These are phyloP conservation scores for Dictyophora rubrovolvata DNA, from an alignment of 768 basidiomycete genomes.

Conservation along the genomic window DNA sequence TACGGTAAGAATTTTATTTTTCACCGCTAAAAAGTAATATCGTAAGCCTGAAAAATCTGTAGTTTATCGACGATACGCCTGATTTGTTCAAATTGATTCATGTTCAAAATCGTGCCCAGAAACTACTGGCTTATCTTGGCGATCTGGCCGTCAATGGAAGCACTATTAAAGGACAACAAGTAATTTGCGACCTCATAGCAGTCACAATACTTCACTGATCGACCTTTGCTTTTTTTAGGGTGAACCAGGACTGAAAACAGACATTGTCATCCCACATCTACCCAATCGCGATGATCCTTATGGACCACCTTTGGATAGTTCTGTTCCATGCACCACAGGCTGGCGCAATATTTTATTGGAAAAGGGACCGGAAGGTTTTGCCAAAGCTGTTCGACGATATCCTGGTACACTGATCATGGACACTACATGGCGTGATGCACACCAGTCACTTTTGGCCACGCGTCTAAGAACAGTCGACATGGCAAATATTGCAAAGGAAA, in stretches of 20 bases:
- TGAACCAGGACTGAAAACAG: constrained; percentile 88
- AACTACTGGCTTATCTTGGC: constrained; percentile 91
- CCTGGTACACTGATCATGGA: constrained; percentile 95
- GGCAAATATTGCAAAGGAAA: constrained; percentile 97
- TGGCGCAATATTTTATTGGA: constrained; percentile 99
- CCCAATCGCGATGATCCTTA: constrained; percentile 65
- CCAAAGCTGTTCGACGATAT: constrained; percentile 94
- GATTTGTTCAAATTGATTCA: constrained; percentile 98
- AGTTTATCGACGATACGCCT: constrained; percentile 99
- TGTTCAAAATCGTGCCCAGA: constrained; percentile 97
- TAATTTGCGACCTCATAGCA: constrained; percentile 18
- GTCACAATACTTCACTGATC: background rate
- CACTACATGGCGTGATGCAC: constrained; percentile 99
- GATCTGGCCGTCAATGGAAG: constrained; percentile 98
- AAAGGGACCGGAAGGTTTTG: constrained; percentile 95
- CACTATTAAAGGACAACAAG: constrained; percentile 89
- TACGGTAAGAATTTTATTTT: constrained; percentile 44
- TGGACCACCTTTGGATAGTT: constrained; percentile 65
- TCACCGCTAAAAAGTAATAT: background rate
- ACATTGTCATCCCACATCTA: constrained; percentile 75
- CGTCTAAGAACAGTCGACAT: constrained; percentile 94
- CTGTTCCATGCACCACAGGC: constrained; percentile 73
- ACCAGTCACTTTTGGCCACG: constrained; percentile 95
- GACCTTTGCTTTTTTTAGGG: constrained; percentile 33
- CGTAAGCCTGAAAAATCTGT: background rate